phyloP scores from a whole-genome alignment of 257 asterid species.

The Ehretia macrophylla region DNA sequence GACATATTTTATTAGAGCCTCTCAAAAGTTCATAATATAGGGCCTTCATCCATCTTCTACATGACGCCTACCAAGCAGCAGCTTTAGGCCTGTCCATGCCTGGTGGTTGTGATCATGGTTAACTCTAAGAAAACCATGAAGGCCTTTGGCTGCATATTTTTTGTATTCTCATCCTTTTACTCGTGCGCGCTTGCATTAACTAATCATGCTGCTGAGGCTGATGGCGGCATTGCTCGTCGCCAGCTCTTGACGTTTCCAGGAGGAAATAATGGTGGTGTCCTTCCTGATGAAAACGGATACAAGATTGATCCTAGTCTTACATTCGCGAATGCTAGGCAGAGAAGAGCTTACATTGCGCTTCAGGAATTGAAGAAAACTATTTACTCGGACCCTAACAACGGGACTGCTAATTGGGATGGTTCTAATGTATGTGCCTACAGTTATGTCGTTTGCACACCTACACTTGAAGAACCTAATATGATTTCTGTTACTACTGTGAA shows the following conservation, averaged over 20 bases:
- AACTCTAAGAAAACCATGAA: constrained; percentile 41
- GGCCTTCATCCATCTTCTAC: background rate
- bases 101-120: constrained; percentile 35
- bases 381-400: constrained; percentile 65
- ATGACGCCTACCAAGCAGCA: constrained; percentile 20
- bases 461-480: constrained; percentile 47
- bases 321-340: constrained; percentile 43
- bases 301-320: constrained; percentile 6
- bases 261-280: constrained; percentile 13
- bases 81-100: constrained; percentile 62
- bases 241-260: constrained; percentile 16
- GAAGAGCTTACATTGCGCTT: constrained; percentile 56
- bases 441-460: constrained; percentile 59
- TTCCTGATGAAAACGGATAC: constrained; percentile 10
- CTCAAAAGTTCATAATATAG: background rate
- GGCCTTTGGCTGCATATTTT: constrained; percentile 46
- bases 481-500: constrained; percentile 85
- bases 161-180: constrained; percentile 26
- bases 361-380: constrained; percentile 74
- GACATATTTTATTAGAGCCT: no score
- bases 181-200: constrained; percentile 20
- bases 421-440: constrained; percentile 60
- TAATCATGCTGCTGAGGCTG: constrained; percentile 21
- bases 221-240: constrained; percentile 24
- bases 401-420: constrained; percentile 73